phyloP scores from a whole-genome alignment of 768 basidiomycete genomes.

The Pleurotus pulmonarius region DNA sequence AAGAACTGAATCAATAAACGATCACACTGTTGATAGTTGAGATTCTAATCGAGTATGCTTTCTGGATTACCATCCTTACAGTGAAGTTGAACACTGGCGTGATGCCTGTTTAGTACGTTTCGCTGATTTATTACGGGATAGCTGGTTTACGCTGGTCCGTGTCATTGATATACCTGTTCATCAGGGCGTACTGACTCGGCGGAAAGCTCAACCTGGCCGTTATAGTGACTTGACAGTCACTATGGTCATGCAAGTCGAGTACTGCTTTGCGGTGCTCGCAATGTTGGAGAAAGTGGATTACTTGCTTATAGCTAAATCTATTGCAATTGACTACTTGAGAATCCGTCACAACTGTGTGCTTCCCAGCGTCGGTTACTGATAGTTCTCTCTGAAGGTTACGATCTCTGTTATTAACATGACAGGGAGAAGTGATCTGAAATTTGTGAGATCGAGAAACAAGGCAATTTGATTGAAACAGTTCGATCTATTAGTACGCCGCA shows the following conservation, averaged over 20 bases:
- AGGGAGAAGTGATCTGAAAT: slow-evolving; percentile 18
- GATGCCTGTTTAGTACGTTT: too few relatives aligned
- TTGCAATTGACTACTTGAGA: slow-evolving; percentile 30
- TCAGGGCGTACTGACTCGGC: slow-evolving; percentile 32
- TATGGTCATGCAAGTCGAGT: slow-evolving; percentile 17
- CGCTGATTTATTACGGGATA: too few relatives aligned
- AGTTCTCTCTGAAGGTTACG: slow-evolving; percentile 33
- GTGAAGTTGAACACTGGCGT: too few relatives aligned
- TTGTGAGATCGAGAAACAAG: slow-evolving; percentile 37
- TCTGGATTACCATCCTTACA: too few relatives aligned
- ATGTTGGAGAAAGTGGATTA: slow-evolving; percentile 31
- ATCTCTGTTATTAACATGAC: slow-evolving; percentile 26
- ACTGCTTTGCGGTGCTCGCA: slow-evolving; percentile 26
- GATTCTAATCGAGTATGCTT: too few relatives aligned
- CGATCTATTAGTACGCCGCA: slow-evolving; percentile 5
- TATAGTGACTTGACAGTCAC: slow-evolving; percentile 7
- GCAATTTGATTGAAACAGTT: slow-evolving; percentile 18
- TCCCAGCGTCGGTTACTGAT: slow-evolving; percentile 26
- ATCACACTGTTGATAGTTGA: too few relatives aligned
- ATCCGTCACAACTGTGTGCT: slow-evolving; percentile 29
- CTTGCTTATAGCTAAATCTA: slow-evolving; percentile 37
- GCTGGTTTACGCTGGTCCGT: too few relatives aligned
- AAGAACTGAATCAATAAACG: too few relatives aligned
- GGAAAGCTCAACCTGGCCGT: slow-evolving; percentile 21
- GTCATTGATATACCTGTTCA: too few relatives aligned